Evolutionary conservation across 441 rosid species (phyloP), one percentile per base, ranked within the genome.

Genomic region (Macaranga tanarius): DNA sequence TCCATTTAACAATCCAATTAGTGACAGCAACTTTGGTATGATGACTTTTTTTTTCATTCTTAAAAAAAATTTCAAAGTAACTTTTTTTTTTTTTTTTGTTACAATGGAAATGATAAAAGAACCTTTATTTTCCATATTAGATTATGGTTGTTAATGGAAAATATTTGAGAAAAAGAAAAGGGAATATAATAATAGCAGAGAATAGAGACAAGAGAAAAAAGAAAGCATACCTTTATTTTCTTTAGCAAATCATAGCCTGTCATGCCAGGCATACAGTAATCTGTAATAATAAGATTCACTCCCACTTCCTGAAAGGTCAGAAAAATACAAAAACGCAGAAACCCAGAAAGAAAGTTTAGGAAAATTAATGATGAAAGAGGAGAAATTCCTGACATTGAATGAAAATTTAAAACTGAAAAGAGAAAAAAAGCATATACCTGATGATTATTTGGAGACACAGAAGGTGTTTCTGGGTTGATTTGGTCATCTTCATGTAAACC

Each of bases 181-280:
- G 70, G 67, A 70, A 75, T 60, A 70, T 45, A 50, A 77, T 76
- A 76, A 80, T 60, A 23, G 25, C 69, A 51, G 48, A 54, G 17
- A 72, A 73, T 67, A 63, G 56, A 65, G 63, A 68, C 42, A 54
- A 48, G 38, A 50, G 31, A 52, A 28, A 5, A 31, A 52, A 23
- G 34, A 72, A 55, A 56, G 65, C 83, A 86, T 57, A 92, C 86
- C 81, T 93, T 93, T 74, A 93, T 76, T 86, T 79, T 92, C 85
- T 79, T 89, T 7, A 92, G 87, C 47, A 92, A 88, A 81, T 92
- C 97, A 82, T 90, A 89, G 73, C 97, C 97, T 9, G 93, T 90
- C 92, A 92, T 90, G 69, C 92, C 97, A 23, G 97, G 97, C 97
- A 92, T 92, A 71, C 90, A 88, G 70, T 92, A 92, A 84, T 90